Evolutionary conservation across 768 basidiomycete genomes (phyloP).

Genomic region (Ramaria rubella): DNA sequence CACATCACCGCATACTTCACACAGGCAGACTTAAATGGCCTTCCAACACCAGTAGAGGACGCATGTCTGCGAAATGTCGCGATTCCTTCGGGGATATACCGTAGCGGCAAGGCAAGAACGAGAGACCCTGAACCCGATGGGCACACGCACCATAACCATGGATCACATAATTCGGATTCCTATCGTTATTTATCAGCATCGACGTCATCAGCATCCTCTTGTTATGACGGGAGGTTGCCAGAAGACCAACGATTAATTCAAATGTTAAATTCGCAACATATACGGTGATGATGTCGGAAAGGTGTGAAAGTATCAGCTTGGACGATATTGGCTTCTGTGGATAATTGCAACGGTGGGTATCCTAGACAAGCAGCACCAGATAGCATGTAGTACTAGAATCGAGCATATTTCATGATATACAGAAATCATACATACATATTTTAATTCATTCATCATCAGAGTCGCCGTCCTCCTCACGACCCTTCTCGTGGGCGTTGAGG

Average conservation of each 20-base stretch:
- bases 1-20: constrained; percentile 57
- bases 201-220: constrained; percentile 14
- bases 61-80: constrained; percentile 36
- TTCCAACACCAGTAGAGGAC: constrained; percentile 44
- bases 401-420: constrained; percentile 7
- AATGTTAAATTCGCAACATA: constrained; percentile 44
- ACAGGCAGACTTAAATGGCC: constrained; percentile 39
- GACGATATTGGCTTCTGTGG: background rate
- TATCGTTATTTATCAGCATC: constrained; percentile 15
- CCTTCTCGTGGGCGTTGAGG: constrained; percentile 69
- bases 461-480: constrained; percentile 42
- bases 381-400: background rate
- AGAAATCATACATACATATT: constrained; percentile 8
- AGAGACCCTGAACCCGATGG: constrained; percentile 24
- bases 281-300: constrained; percentile 20
- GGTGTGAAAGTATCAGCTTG: background rate
- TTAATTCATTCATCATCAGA: constrained; percentile 52
- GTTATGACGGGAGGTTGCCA: constrained; percentile 34
- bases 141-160: constrained; percentile 5
- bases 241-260: constrained; percentile 59
- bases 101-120: constrained; percentile 38
- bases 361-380: constrained; percentile 1
- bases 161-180: constrained; percentile 20
- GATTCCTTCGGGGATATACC: constrained; percentile 43
- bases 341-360: background rate